A percentile compares a stretch with the other conserved stretches of the same genome.
phyloP scores from a whole-genome alignment of 257 asterid genomes.

The Oldenlandia corymbosa region DNA sequence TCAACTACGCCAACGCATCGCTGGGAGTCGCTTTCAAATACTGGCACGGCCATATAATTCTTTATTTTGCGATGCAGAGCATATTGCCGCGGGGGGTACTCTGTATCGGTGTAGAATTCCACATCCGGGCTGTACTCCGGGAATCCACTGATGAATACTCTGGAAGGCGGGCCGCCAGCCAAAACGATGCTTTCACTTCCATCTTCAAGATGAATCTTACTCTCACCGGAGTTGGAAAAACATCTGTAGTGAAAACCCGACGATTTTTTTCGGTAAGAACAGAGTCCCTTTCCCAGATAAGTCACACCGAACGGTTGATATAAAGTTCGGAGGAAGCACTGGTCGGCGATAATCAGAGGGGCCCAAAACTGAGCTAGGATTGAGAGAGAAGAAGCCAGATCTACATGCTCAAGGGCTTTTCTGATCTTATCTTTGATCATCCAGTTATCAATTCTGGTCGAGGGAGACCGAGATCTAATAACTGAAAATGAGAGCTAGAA shows the following conservation, averaged over 20 bases:
- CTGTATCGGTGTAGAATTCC: not conserved
- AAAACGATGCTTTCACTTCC: not conserved
- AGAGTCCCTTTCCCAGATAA: not conserved
- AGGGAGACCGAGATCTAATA: not conserved
- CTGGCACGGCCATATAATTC: constrained; percentile 8
- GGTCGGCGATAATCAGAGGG: not conserved
- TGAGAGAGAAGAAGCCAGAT: not conserved
- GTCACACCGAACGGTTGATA: constrained; percentile 7
- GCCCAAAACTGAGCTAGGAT: constrained; percentile 2
- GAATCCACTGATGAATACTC: not conserved
- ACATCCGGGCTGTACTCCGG: constrained; percentile 6
- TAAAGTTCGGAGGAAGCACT: not conserved
- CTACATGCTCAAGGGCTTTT: not conserved
- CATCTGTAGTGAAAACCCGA: not conserved
- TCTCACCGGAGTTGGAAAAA: not conserved
- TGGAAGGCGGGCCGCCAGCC: not conserved
- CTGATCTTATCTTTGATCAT: not conserved
- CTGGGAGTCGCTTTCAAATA: not conserved
- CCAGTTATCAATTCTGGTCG: not conserved
- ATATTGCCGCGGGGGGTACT: not conserved
- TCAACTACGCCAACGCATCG: not conserved
- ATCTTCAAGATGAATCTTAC: not conserved
- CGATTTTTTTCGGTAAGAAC: constrained; percentile 1
- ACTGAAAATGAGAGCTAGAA: not conserved
- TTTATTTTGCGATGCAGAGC: not conserved